Percentiles rank a stretch among this genome's conserved stretches.
Evolutionary conservation across 2,329 filamentous ascomycete species (phyloP).

Genomic region (Talaromyces albobiverticillius): DNA sequence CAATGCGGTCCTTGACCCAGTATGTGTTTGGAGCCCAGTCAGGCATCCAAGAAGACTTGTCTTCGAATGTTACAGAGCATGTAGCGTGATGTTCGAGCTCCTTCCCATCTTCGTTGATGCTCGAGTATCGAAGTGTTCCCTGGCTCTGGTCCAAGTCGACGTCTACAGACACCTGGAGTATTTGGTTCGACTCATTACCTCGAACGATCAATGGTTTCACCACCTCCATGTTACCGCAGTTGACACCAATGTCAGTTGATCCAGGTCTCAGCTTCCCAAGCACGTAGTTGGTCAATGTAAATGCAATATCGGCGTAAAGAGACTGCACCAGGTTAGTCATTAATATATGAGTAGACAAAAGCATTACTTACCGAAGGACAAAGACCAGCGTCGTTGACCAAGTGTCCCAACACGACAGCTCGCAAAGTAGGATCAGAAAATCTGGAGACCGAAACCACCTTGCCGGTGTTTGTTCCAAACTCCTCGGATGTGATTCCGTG

Average conservation of each 20-base stretch:
- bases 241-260: background rate
- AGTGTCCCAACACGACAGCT: too few relatives aligned
- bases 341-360: conserved; percentile 28
- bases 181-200: background rate
- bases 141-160: conserved; percentile 21
- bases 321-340: conserved; percentile 30
- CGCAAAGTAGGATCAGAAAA: too few relatives aligned
- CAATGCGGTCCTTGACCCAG: too few relatives aligned
- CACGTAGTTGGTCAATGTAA: background rate
- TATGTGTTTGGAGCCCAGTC: too few relatives aligned
- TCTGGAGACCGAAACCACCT: too few relatives aligned
- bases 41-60: conserved; percentile 15
- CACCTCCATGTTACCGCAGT: background rate
- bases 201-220: background rate
- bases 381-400: too few relatives aligned
- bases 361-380: too few relatives aligned
- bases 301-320: conserved; percentile 14
- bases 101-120: too few relatives aligned
- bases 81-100: too few relatives aligned
- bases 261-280: background rate
- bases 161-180: conserved; percentile 24
- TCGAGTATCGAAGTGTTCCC: too few relatives aligned
- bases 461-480: background rate
- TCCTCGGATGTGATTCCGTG: too few relatives aligned
- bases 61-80: too few relatives aligned